phyloP scores from a whole-genome alignment of 2,329 filamentous ascomycete genomes.

The Proliferodiscus dingleyae region DNA sequence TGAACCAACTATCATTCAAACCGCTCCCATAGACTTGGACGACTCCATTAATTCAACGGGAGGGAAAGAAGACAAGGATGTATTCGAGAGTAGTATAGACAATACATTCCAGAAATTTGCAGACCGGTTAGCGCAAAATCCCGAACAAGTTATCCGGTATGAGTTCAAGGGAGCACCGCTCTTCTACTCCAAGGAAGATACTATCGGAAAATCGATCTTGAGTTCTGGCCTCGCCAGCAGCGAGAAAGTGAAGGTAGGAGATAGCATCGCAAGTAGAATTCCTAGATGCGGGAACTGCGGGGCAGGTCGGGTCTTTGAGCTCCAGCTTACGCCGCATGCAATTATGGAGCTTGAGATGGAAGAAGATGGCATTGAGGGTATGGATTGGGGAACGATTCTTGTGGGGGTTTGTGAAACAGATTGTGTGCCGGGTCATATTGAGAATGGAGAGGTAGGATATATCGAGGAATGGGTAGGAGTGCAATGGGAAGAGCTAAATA shows the following conservation, averaged over 20 bases:
- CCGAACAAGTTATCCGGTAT: constrained; percentile 76
- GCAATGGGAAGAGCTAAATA: constrained; percentile 80
- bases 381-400: constrained; percentile 97
- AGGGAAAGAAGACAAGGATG: constrained; percentile 60
- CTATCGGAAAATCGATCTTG: constrained; percentile 60
- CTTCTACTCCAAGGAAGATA: constrained; percentile 75
- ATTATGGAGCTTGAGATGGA: constrained; percentile 85
- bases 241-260: constrained; percentile 23
- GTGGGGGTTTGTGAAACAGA: constrained; percentile 79
- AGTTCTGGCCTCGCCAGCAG: constrained; percentile 4
- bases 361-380: constrained; percentile 68
- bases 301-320: constrained; percentile 73
- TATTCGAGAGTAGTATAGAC: constrained; percentile 72
- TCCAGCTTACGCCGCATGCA: constrained; percentile 86
- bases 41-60: constrained; percentile 36
- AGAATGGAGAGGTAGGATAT: constrained; percentile 65
- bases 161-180: constrained; percentile 70
- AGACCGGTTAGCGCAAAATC: constrained; percentile 71
- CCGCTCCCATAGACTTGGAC: constrained; percentile 44
- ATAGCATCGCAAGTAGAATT: constrained; percentile 43
- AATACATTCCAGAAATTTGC: constrained; percentile 76
- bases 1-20: constrained; percentile 45
- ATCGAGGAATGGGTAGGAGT: constrained; percentile 96
- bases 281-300: constrained; percentile 77
- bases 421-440: constrained; percentile 59